phyloP scores from a whole-genome alignment of 306 rosid species.

The Parietaria judaica region DNA sequence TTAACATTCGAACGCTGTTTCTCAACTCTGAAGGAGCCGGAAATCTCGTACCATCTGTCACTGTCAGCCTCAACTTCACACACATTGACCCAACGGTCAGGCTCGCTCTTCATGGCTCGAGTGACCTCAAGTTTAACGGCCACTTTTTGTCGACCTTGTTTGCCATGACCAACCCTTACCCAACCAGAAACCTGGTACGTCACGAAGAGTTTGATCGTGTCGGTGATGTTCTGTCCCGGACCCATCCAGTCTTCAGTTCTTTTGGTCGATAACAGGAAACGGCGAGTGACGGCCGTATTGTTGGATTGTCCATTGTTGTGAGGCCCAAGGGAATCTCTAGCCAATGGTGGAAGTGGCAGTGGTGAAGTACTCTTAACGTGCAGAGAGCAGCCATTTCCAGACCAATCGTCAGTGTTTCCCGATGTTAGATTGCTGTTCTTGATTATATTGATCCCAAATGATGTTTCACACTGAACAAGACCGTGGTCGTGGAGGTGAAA shows the following conservation, averaged over 20 bases:
- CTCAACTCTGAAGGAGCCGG: conserved; percentile 80
- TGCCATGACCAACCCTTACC: conserved; percentile 57
- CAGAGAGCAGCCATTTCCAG: conserved; percentile 69
- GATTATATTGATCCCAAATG: conserved; percentile 64
- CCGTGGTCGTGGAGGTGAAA: too few species aligned
- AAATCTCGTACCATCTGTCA: conserved; percentile 68
- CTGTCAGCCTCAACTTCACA: conserved; percentile 49
- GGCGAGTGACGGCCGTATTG: conserved; percentile 24
- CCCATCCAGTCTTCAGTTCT: conserved; percentile 90
- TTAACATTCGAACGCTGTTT: conserved; percentile 67
- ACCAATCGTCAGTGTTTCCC: conserved; percentile 59
- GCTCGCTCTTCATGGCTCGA: conserved; percentile 32
- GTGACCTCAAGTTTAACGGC: conserved; percentile 50
- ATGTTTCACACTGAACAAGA: neutral
- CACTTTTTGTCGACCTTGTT: conserved; percentile 54
- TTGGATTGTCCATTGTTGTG: conserved; percentile 22
- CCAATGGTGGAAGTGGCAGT: conserved; percentile 71
- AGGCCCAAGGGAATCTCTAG: conserved; percentile 73
- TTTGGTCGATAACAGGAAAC: conserved; percentile 58
- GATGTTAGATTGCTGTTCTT: conserved; percentile 58
- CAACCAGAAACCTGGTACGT: conserved; percentile 88
- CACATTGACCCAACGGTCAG: conserved; percentile 55
- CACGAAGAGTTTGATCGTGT: conserved; percentile 53
- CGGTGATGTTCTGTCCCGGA: conserved; percentile 74
- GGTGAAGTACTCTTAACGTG: conserved; percentile 64